Evolutionary conservation across 352 stramenopile genomes (phyloP).

Genomic region (Phytophthora cajani): DNA sequence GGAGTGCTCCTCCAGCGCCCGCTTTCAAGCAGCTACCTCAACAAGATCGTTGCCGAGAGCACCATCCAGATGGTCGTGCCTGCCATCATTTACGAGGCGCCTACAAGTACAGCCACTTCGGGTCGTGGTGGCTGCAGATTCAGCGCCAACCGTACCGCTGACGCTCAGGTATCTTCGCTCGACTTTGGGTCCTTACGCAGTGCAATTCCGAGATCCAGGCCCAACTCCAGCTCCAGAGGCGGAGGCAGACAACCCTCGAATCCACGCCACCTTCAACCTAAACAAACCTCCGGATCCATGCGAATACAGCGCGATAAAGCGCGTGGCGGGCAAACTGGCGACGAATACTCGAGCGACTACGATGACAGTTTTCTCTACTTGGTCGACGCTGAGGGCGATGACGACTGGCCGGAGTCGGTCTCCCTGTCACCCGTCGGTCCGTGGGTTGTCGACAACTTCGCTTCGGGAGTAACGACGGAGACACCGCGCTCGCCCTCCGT

Average conservation of each 20-base stretch:
- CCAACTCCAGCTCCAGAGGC: slow-evolving; percentile 12
- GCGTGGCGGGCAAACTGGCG: neutral
- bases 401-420: slow-evolving; percentile 16
- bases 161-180: slow-evolving; percentile 3
- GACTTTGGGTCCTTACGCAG: slow-evolving; percentile 17
- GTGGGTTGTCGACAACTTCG: slow-evolving; percentile 44
- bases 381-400: slow-evolving; percentile 27
- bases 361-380: slow-evolving; percentile 34
- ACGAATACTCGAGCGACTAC: slow-evolving; percentile 13
- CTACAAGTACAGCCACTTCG: neutral
- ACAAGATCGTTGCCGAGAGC: slow-evolving; percentile 25
- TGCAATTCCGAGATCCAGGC: slow-evolving; percentile 6
- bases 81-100: slow-evolving; percentile 28
- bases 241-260: slow-evolving; percentile 15
- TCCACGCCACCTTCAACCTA: slow-evolving; percentile 12
- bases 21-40: slow-evolving; percentile 26
- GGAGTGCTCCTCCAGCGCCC: slow-evolving; percentile 28
- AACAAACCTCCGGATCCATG: slow-evolving; percentile 1
- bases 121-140: neutral
- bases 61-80: slow-evolving; percentile 29
- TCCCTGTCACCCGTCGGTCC: slow-evolving; percentile 57
- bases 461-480: neutral
- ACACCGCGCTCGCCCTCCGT: slow-evolving; percentile 29
- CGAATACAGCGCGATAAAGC: slow-evolving; percentile 1
- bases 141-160: neutral